phyloP scores from a whole-genome alignment of 1,284 basidiomycete genomes.

The Leccinum subrobustum region DNA sequence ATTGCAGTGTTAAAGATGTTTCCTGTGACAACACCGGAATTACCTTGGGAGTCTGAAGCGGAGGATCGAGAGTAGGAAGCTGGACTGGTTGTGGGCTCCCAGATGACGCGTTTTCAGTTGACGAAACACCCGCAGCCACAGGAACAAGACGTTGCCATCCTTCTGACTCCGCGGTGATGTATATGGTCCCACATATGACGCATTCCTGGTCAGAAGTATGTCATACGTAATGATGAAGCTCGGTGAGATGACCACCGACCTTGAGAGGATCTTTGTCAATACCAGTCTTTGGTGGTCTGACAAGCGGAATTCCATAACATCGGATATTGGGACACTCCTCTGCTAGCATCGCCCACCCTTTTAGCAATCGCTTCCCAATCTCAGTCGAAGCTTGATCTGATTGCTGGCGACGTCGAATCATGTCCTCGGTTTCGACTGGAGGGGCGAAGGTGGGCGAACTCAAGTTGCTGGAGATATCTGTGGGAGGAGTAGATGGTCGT shows the following conservation, averaged over 20 bases:
- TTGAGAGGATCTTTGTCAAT: conserved; percentile 62
- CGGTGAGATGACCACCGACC: conserved; percentile 37
- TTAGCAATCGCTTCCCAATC: conserved; percentile 72
- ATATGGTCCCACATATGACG: conserved; percentile 67
- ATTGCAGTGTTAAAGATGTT: conserved; percentile 14
- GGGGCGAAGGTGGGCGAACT: conserved; percentile 62
- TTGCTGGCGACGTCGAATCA: conserved; percentile 67
- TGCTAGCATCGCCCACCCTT: conserved; percentile 82
- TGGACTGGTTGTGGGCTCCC: conserved; percentile 27
- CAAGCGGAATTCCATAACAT: conserved; percentile 74
- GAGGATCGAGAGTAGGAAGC: conserved; percentile 33
- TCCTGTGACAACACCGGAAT: not conserved
- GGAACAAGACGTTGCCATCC: conserved; percentile 50
- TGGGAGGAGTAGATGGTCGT: conserved; percentile 69
- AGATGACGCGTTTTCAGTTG: conserved; percentile 5
- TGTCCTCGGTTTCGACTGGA: conserved; percentile 62
- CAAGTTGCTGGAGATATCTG: conserved; percentile 60
- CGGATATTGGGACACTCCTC: conserved; percentile 70
- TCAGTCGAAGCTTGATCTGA: conserved; percentile 76
- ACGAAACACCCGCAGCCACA: conserved; percentile 17
- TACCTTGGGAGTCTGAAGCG: conserved; percentile 32
- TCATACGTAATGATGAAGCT: conserved; percentile 8
- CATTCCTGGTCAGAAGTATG: conserved; percentile 56
- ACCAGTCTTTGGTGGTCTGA: conserved; percentile 65
- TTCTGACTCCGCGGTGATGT: conserved; percentile 53